Conservation (phyloP, 2,329 filamentous ascomycete species). For the Westerdykella aurantiaca region DNA sequence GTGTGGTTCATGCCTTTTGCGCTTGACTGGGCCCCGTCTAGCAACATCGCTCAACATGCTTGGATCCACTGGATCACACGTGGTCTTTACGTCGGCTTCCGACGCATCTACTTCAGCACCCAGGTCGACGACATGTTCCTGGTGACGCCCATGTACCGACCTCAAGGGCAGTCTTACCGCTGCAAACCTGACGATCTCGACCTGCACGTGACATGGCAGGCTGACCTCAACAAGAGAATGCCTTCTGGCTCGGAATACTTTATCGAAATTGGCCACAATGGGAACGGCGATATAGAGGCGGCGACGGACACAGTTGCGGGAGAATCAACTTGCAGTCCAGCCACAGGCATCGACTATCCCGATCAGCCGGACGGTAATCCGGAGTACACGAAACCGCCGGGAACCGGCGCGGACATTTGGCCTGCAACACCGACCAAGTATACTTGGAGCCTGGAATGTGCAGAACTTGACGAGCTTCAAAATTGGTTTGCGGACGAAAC, state of each 20-base stretch:
- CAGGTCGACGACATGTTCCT: slow-evolving; percentile 61
- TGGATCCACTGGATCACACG: slow-evolving; percentile 59
- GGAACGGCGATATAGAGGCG: slow-evolving; percentile 35
- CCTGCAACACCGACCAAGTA: slow-evolving; percentile 41
- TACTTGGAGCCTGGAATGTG: slow-evolving; percentile 47
- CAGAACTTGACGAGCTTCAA: slow-evolving; percentile 46
- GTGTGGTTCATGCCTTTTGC: slow-evolving; percentile 55
- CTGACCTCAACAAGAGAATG: slow-evolving; percentile 25
- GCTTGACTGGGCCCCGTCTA: slow-evolving; percentile 49
- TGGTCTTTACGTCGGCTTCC: slow-evolving; percentile 53
- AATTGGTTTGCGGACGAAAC: slow-evolving; percentile 49
- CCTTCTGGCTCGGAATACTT: slow-evolving; percentile 33
- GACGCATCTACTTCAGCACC: slow-evolving; percentile 50
- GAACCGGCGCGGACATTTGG: slow-evolving; percentile 37
- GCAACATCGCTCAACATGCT: slow-evolving; percentile 55
- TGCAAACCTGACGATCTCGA: slow-evolving; percentile 34
- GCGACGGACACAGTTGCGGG: slow-evolving; percentile 23
- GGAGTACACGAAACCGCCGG: slow-evolving; percentile 44
- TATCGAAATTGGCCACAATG: slow-evolving; percentile 36
- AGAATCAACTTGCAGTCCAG: slow-evolving; percentile 23
- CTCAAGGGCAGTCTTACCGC: slow-evolving; percentile 47
- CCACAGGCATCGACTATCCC: slow-evolving; percentile 35
- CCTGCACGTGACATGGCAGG: slow-evolving; percentile 26
- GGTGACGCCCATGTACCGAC: slow-evolving; percentile 39
- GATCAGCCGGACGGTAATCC: slow-evolving; percentile 39